These are phyloP conservation scores for Tubosaeta sp. DNA, from an alignment of 768 basidiomycete genomes.

Conservation along the genomic window DNA sequence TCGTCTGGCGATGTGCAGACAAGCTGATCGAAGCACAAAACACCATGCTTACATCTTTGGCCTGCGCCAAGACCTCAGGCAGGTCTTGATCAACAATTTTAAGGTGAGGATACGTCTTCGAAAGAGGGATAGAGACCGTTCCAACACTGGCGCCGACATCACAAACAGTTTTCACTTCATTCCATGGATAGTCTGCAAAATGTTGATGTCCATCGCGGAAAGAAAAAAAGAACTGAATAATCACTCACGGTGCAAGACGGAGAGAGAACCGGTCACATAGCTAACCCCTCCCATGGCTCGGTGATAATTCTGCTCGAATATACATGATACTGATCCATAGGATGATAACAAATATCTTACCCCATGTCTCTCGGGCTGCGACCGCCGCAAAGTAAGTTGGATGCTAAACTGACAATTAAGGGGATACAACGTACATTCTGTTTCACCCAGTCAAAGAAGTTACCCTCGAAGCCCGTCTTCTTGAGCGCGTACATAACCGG, in stretches of 20 bases:
- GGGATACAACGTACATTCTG: constrained; percentile 13
- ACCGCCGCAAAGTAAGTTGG: not conserved
- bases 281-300: constrained; percentile 19
- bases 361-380: constrained; percentile 13
- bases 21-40: not conserved
- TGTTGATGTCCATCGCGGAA: not conserved
- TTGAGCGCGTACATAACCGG: constrained; percentile 19
- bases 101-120: constrained; percentile 24
- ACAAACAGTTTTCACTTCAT: constrained; percentile 21
- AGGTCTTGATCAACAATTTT: constrained; percentile 28
- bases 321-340: not conserved
- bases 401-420: not conserved
- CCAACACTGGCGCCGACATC: constrained; percentile 31
- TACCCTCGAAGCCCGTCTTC: constrained; percentile 11
- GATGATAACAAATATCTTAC: constrained; percentile 4
- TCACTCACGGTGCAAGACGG: constrained; percentile 20
- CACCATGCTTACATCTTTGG: constrained; percentile 14
- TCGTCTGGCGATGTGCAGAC: not conserved
- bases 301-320: constrained; percentile 19
- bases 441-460: constrained; percentile 23
- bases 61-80: constrained; percentile 23
- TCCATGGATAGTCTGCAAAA: constrained; percentile 24
- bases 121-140: constrained; percentile 25
- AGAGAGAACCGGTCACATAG: constrained; percentile 16
- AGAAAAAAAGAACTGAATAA: not conserved